phyloP scores from a whole-genome alignment of 495 filamentous ascomycete genomes.

The Delitschia confertaspora region DNA sequence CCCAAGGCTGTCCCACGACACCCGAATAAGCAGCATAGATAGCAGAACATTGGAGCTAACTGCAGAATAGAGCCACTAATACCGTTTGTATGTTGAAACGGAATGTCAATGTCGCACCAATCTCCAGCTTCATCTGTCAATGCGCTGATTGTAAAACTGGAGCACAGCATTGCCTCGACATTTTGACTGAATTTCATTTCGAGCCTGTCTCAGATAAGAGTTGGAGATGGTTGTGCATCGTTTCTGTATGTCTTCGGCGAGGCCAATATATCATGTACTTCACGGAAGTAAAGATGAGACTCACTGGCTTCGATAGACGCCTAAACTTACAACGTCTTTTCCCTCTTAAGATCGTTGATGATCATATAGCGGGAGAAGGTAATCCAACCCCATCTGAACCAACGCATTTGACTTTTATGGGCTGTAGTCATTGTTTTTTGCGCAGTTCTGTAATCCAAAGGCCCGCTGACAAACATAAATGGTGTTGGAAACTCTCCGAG shows the following conservation, averaged over 20 bases:
- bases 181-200: not conserved
- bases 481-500: conserved; percentile 40
- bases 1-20: too few relatives aligned
- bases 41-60: too few relatives aligned
- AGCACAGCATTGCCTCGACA: not conserved
- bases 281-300: not conserved
- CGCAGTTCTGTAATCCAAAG: conserved; percentile 52
- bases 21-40: too few relatives aligned
- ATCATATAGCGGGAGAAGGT: conserved; percentile 85
- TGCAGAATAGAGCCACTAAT: not conserved
- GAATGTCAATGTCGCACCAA: conserved; percentile 6
- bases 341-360: conserved; percentile 76
- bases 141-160: not conserved
- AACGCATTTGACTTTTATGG: conserved; percentile 94
- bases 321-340: conserved; percentile 35
- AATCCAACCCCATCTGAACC: conserved; percentile 98
- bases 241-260: not conserved
- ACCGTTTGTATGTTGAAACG: too few relatives aligned
- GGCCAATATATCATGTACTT: not conserved
- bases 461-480: conserved; percentile 62
- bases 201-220: not conserved
- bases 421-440: conserved; percentile 78
- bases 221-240: not conserved
- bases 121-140: not conserved
- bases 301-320: not conserved